Evolutionary conservation across 1,284 basidiomycete species (phyloP).

Genomic region (Rhodotorula sp.): DNA sequence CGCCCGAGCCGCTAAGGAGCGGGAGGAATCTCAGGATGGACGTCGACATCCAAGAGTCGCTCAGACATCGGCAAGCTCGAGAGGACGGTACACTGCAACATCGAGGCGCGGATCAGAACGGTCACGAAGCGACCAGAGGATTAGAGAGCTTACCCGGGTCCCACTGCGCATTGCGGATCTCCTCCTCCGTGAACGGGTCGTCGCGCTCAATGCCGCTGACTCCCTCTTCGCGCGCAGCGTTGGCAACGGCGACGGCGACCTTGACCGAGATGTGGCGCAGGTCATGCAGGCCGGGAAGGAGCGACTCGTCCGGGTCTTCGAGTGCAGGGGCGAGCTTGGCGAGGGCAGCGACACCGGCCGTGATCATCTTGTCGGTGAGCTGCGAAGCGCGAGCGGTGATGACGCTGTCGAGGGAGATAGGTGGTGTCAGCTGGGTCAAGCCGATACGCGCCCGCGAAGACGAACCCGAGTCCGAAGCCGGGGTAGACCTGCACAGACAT

Average conservation of each 20-base stretch:
- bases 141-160: slow-evolving; percentile 25
- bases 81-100: slow-evolving; percentile 31
- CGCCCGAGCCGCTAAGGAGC: too few relatives aligned
- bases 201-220: slow-evolving; percentile 62
- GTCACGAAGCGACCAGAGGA: too few relatives aligned
- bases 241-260: slow-evolving; percentile 73
- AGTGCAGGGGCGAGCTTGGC: slow-evolving; percentile 74
- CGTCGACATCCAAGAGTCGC: background rate
- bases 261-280: slow-evolving; percentile 71
- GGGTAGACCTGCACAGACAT: slow-evolving; percentile 21
- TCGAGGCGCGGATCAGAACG: too few relatives aligned
- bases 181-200: slow-evolving; percentile 59
- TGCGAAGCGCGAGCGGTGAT: slow-evolving; percentile 60
- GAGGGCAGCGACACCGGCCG: slow-evolving; percentile 69
- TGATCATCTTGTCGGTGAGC: slow-evolving; percentile 74
- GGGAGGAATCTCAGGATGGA: too few relatives aligned
- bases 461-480: slow-evolving; percentile 65
- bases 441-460: slow-evolving; percentile 33
- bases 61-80: slow-evolving; percentile 24
- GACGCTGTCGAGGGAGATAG: background rate
- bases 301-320: slow-evolving; percentile 61
- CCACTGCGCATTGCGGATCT: slow-evolving; percentile 28
- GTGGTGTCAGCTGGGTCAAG: background rate
- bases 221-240: slow-evolving; percentile 72
- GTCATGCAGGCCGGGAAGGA: slow-evolving; percentile 71